Evolutionary conservation across 352 stramenopile species (phyloP).

Genomic region (Proteromonas lacertae): DNA sequence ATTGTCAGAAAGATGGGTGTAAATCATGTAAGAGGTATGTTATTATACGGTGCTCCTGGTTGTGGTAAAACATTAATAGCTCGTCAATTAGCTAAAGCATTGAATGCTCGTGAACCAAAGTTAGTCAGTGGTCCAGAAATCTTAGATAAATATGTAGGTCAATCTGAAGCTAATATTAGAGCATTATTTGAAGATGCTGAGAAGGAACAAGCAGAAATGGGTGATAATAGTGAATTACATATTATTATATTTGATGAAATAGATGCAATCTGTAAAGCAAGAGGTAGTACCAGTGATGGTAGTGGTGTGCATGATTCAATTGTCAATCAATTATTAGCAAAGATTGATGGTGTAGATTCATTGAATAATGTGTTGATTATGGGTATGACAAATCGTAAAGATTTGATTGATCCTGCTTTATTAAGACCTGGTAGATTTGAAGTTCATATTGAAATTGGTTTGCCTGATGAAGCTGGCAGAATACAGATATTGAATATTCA

Average conservation of each 20-base stretch:
- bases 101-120: conserved; percentile 73
- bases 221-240: conserved; percentile 83
- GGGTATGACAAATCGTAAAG: conserved; percentile 98
- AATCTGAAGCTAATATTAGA: conserved; percentile 89
- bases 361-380: conserved; percentile 98
- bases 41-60: conserved; percentile 36
- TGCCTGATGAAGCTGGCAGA: conserved; percentile 68
- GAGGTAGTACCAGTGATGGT: conserved; percentile 48
- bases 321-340: conserved; percentile 94
- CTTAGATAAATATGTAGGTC: conserved; percentile 94
- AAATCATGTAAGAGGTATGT: conserved; percentile 79
- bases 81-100: conserved; percentile 67
- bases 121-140: conserved; percentile 97
- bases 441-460: conserved; percentile 95
- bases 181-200: conserved; percentile 81
- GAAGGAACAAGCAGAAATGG: conserved; percentile 27
- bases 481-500: conserved; percentile 93
- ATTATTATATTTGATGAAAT: conserved; percentile 99
- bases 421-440: conserved; percentile 92
- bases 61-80: conserved; percentile 79
- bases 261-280: conserved; percentile 91
- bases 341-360: conserved; percentile 95
- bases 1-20: conserved; percentile 87
- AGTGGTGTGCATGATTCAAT: conserved; percentile 84
- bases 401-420: conserved; percentile 59